A percentile compares a stretch with the other conserved stretches of the same genome.
phyloP scores from a whole-genome alignment of 1,139 yeast species.

The Yamadazyma pseudoaaseri region DNA sequence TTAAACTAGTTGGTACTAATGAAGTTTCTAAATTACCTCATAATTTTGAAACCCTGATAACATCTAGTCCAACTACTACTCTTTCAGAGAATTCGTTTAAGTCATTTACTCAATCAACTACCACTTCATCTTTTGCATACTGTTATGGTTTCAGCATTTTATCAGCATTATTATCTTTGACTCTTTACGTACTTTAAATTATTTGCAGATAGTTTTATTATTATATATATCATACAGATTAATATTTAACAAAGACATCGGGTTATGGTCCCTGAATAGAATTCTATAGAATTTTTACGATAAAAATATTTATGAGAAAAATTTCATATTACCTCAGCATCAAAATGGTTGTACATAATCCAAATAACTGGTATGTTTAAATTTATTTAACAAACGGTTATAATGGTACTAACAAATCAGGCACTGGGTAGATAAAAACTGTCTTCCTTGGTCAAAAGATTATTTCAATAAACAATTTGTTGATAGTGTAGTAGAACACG shows the following conservation, averaged over 20 bases:
- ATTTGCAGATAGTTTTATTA: no score
- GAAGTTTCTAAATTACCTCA: not conserved
- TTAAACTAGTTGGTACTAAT: constrained; percentile 5
- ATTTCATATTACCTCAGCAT: not conserved
- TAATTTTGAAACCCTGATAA: constrained; percentile 1
- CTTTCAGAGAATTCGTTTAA: constrained; percentile 10
- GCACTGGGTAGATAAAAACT: constrained; percentile 86
- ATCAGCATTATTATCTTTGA: constrained; percentile 1
- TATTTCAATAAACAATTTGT: constrained; percentile 51
- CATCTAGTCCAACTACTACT: constrained; percentile 5
- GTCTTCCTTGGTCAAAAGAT: constrained; percentile 70
- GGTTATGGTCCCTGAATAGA: constrained; percentile 9
- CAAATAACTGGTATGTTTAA: constrained; percentile 69
- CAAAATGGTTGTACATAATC: constrained; percentile 73
- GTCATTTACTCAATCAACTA: constrained; percentile 1
- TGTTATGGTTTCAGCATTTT: not conserved
- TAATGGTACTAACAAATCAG: constrained; percentile 35
- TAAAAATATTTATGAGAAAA: not conserved
- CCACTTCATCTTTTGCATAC: not conserved
- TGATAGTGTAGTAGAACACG: constrained; percentile 33
- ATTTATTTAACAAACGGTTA: not conserved
- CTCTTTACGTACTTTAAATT: not conserved
- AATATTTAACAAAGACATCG: no score
- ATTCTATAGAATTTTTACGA: constrained; percentile 12
- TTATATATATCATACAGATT: no score